Base-by-base conservation (phyloP, 140 eudicot species). In the Senecio squalidus region DNA sequence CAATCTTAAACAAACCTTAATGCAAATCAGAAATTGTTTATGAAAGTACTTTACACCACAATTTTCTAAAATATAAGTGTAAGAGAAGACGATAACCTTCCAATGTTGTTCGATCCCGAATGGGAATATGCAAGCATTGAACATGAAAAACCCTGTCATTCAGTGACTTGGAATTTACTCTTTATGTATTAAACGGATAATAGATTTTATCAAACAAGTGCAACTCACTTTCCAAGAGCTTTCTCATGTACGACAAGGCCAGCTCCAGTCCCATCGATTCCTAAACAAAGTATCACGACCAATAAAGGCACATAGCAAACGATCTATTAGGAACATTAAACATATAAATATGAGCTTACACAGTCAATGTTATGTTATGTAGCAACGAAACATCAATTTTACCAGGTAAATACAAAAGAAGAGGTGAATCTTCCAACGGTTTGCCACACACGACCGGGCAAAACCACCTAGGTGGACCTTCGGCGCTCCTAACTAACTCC, bases 381-480 rank as follows among this genome's bases (percentile, higher is more conserved):
- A 30, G 4, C 31, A 23, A 62, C 56, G 3, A 44, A 63, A n/a
- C n/a, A n/a, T n/a, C n/a, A n/a, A n/a, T n/a, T n/a, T 36, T 31
- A 64, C 69, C 58, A 33, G 69, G 59, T 43, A 64, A n/a, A 34
- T 64, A 64, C 38, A 64, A 14, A 49, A 47, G 50, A 61, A 83
- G 27, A 2, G 96, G 96, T 3, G 94, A 79, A 73, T 77, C 74
- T 27, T 36, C 23, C 21, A 64, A 6, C 52, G 91, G 96, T 18
- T 1, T 2, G 20, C 67, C 67, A 18, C 67, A 61, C 6, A 75
- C 61, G 18, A 78, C 38, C 0, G 96, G 96, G 60, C 84, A 77
- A 80, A 87, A 83, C 96, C 94, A 87, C 66, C 96, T 68, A 4
- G 86, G 82, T 2, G 94, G 89, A 26, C 96, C 96, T 9, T 86